Evolutionary conservation across 768 basidiomycete species (phyloP).

Genomic region (Lactarius tabidus): DNA sequence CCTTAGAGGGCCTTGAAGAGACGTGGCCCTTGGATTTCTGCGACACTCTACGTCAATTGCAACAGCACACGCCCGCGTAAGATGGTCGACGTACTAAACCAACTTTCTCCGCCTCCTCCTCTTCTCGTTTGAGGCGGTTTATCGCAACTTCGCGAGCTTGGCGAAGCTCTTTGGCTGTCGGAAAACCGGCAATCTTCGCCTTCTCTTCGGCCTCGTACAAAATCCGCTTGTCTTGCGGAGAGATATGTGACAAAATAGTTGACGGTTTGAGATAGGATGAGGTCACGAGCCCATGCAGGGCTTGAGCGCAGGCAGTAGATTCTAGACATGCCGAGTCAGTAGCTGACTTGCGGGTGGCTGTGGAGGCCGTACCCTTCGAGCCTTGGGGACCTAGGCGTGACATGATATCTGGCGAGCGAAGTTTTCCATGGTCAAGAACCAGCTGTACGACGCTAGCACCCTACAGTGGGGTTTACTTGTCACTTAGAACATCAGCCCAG

Average conservation of each 20-base stretch:
- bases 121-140: slow-evolving; percentile 60
- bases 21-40: slow-evolving; percentile 59
- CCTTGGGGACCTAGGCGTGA: slow-evolving; percentile 48
- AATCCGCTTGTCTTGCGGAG: slow-evolving; percentile 76
- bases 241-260: slow-evolving; percentile 70
- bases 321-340: slow-evolving; percentile 31
- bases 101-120: slow-evolving; percentile 68
- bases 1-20: slow-evolving; percentile 51
- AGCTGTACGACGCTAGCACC: slow-evolving; percentile 71
- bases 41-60: slow-evolving; percentile 17
- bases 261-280: slow-evolving; percentile 75
- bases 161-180: slow-evolving; percentile 74
- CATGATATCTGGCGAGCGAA: slow-evolving; percentile 70
- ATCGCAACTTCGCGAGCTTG: slow-evolving; percentile 65
- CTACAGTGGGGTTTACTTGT: slow-evolving; percentile 37
- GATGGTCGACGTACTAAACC: slow-evolving; percentile 53
- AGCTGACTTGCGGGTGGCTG: not conserved
- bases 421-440: slow-evolving; percentile 82
- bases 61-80: not conserved
- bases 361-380: slow-evolving; percentile 47
- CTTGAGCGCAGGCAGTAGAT: slow-evolving; percentile 49
- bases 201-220: slow-evolving; percentile 79
- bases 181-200: slow-evolving; percentile 67
- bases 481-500: not conserved
- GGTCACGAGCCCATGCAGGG: slow-evolving; percentile 67